Percentiles rank a stretch among this genome's conserved stretches.
Evolutionary conservation across 1,284 basidiomycete genomes (phyloP).

Genomic region (Leccinum pallidistipes): DNA sequence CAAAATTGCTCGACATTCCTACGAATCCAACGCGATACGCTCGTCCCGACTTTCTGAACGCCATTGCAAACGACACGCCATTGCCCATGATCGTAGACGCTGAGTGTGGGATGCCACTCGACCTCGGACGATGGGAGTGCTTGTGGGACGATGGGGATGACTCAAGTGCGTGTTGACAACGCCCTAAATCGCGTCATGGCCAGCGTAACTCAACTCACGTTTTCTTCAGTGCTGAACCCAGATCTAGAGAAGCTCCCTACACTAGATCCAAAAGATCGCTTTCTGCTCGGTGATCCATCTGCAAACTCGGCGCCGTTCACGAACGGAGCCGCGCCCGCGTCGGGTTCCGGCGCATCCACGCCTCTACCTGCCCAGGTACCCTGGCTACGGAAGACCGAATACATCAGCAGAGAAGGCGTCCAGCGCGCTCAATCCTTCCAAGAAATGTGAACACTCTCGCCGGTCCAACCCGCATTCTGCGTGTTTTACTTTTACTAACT

Average conservation of each 20-base stretch:
- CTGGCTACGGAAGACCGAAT: slow-evolving; percentile 89
- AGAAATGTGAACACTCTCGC: slow-evolving; percentile 51
- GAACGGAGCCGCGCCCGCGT: slow-evolving; percentile 40
- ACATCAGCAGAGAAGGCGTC: slow-evolving; percentile 68
- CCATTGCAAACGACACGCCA: slow-evolving; percentile 76
- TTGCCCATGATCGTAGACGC: slow-evolving; percentile 93
- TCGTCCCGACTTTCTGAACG: slow-evolving; percentile 78
- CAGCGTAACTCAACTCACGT: slow-evolving; percentile 3
- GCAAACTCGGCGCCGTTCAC: slow-evolving; percentile 44
- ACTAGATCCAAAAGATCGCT: slow-evolving; percentile 73
- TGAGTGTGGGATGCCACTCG: slow-evolving; percentile 92
- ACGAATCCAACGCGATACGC: slow-evolving; percentile 87
- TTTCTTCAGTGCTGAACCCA: slow-evolving; percentile 61
- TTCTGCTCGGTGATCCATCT: slow-evolving; percentile 61
- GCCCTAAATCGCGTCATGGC: neutral
- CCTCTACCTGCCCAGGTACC: slow-evolving; percentile 66
- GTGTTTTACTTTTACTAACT: neutral
- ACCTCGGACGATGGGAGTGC: slow-evolving; percentile 79
- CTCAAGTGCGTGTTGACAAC: slow-evolving; percentile 47
- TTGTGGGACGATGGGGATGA: slow-evolving; percentile 78
- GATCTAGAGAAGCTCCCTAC: slow-evolving; percentile 57
- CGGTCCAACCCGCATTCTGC: neutral
- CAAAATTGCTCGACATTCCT: slow-evolving; percentile 86
- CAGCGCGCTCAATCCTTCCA: slow-evolving; percentile 46
- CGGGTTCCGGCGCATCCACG: slow-evolving; percentile 39